phyloP scores from a whole-genome alignment of 1,284 basidiomycete species.

The Apiotrichum gracile region DNA sequence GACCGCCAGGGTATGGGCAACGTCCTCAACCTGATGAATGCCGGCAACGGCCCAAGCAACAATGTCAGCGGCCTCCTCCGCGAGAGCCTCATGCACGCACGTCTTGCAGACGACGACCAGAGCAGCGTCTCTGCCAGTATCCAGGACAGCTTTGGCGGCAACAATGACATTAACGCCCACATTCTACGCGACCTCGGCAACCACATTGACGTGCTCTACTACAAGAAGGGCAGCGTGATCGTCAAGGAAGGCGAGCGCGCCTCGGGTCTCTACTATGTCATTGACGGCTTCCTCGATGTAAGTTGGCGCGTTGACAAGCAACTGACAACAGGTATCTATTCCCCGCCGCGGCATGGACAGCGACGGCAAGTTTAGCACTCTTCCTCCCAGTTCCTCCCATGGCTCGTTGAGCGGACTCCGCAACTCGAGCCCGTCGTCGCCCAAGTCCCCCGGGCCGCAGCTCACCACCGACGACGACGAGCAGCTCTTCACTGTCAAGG shows the following conservation, averaged over 20 bases:
- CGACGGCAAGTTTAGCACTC: constrained; percentile 1
- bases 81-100: constrained; percentile 57
- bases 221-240: constrained; percentile 75
- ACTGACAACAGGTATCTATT: constrained; percentile 14
- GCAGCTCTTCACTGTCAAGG: constrained; percentile 82
- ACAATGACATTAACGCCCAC: constrained; percentile 19
- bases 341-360: constrained; percentile 14
- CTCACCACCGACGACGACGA: constrained; percentile 39
- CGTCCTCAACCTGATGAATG: constrained; percentile 61
- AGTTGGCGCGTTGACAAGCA: constrained; percentile 4
- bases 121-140: constrained; percentile 52
- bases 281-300: constrained; percentile 95
- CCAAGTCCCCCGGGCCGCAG: neutral
- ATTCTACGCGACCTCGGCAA: constrained; percentile 70
- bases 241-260: constrained; percentile 78
- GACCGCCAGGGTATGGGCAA: constrained; percentile 63
- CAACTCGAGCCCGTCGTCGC: neutral
- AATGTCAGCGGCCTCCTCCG: constrained; percentile 54
- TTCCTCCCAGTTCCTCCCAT: neutral
- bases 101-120: constrained; percentile 67
- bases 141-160: constrained; percentile 47
- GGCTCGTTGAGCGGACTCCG: no score
- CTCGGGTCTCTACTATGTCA: constrained; percentile 89
- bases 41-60: constrained; percentile 45
- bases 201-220: constrained; percentile 92